These are phyloP conservation scores for Calonectria fujianensis DNA, from an alignment of 2,329 filamentous ascomycete species.

Conservation along the genomic window DNA sequence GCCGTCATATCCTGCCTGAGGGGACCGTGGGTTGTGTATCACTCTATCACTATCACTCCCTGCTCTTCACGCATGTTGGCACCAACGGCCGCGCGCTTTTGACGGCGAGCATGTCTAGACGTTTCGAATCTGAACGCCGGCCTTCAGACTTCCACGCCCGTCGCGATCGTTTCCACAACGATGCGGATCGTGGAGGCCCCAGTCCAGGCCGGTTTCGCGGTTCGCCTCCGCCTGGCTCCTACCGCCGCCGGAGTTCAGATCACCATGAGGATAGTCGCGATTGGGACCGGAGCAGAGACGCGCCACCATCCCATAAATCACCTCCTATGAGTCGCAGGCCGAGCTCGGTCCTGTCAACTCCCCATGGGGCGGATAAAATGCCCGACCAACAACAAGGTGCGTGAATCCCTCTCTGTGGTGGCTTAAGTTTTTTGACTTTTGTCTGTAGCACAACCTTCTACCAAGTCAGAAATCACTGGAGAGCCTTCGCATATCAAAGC, in stretches of 20 bases:
- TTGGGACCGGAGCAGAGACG: slow-evolving; percentile 26
- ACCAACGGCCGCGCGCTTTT: slow-evolving; percentile 29
- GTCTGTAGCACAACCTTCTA: slow-evolving; percentile 25
- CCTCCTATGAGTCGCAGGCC: slow-evolving; percentile 5
- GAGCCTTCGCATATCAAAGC: slow-evolving; percentile 32
- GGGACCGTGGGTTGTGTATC: slow-evolving; percentile 25
- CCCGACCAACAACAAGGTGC: slow-evolving; percentile 45
- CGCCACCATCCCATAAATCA: slow-evolving; percentile 1
- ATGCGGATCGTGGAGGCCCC: slow-evolving; percentile 41
- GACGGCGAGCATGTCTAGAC: slow-evolving; percentile 48
- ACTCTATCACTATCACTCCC: not conserved
- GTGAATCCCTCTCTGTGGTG: not conserved
- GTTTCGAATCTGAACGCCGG: slow-evolving; percentile 35
- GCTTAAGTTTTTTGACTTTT: slow-evolving; percentile 6
- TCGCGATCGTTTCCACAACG: slow-evolving; percentile 34
- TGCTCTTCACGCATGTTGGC: slow-evolving; percentile 44
- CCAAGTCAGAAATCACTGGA: slow-evolving; percentile 11
- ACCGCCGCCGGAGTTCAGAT: slow-evolving; percentile 35
- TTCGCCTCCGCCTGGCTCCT: slow-evolving; percentile 31
- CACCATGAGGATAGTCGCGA: slow-evolving; percentile 42
- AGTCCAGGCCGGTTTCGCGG: slow-evolving; percentile 37
- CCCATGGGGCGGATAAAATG: slow-evolving; percentile 33
- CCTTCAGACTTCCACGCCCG: slow-evolving; percentile 20
- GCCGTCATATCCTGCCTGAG: slow-evolving; percentile 16
- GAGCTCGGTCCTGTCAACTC: slow-evolving; percentile 25